These are phyloP conservation scores for Dactylellina cionopaga DNA, from an alignment of 2,329 filamentous ascomycete genomes.

Conservation along the genomic window DNA sequence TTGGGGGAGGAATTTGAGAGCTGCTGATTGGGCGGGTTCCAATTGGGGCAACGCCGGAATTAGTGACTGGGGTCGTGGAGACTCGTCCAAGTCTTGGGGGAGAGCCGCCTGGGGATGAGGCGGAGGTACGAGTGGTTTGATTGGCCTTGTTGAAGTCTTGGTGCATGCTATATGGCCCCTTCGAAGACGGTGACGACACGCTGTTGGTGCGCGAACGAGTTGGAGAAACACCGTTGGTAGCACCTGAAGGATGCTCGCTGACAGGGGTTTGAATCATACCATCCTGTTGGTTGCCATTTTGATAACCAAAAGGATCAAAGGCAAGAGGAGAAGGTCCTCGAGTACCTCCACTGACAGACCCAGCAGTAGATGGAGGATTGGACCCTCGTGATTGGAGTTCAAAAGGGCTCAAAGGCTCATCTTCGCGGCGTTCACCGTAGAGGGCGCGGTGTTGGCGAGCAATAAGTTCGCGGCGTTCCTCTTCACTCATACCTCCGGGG, in stretches of 20 bases:
- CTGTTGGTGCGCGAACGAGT: constrained; percentile 79
- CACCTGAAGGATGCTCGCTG: constrained; percentile 57
- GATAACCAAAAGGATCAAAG: constrained; percentile 57
- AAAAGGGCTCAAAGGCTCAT: constrained; percentile 37
- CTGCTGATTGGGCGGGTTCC: constrained; percentile 78
- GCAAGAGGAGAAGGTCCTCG: constrained; percentile 57
- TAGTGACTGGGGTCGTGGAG: constrained; percentile 67
- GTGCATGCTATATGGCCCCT: constrained; percentile 60
- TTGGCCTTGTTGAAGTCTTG: constrained; percentile 59
- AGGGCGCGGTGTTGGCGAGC: constrained; percentile 93
- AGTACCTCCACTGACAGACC: constrained; percentile 58
- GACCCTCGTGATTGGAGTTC: constrained; percentile 49
- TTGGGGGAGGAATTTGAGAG: constrained; percentile 68
- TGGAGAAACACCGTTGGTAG: constrained; percentile 55
- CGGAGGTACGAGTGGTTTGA: constrained; percentile 79
- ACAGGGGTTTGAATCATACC: constrained; percentile 55
- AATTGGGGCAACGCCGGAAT: constrained; percentile 83
- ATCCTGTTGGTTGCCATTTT: constrained; percentile 51
- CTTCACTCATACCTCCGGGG: constrained; percentile 88
- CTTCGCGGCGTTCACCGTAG: constrained; percentile 71
- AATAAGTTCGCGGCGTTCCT: constrained; percentile 94
- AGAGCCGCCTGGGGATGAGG: constrained; percentile 84
- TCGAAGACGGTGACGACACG: constrained; percentile 82
- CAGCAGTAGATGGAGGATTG: constrained; percentile 57
- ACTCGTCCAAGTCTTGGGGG: constrained; percentile 75